These are phyloP conservation scores for Nakazawaea ernobii DNA, from an alignment of 805 yeast species.

Conservation along the genomic window DNA sequence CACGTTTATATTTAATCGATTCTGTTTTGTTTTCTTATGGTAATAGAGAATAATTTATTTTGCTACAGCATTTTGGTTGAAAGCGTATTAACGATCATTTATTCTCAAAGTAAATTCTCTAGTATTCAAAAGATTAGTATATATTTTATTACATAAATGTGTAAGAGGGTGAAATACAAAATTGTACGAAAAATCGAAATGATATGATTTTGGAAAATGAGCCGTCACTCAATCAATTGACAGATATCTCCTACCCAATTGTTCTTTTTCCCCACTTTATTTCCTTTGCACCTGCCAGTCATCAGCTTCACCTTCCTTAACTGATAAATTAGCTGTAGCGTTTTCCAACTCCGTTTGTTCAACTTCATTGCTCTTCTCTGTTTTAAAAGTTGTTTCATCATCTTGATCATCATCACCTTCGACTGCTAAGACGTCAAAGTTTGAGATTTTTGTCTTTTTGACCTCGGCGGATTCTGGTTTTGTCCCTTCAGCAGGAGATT, in stretches of 20 bases:
- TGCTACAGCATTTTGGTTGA: no score
- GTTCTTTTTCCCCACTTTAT: background rate
- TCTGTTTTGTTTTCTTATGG: no score
- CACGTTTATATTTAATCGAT: no score
- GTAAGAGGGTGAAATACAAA: background rate
- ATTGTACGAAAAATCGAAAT: background rate
- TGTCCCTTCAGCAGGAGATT: slow-evolving; percentile 11
- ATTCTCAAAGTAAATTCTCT: background rate
- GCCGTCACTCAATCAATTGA: no score
- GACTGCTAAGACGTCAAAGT: slow-evolving; percentile 42
- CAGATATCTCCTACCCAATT: background rate
- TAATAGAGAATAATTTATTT: no score
- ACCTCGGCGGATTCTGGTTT: slow-evolving; percentile 13
- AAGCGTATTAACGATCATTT: background rate
- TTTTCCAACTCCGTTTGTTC: slow-evolving; percentile 25
- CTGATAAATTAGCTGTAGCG: slow-evolving; percentile 33
- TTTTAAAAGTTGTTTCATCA: slow-evolving; percentile 17
- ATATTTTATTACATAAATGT: background rate
- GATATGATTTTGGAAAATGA: no score
- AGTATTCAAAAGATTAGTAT: background rate
- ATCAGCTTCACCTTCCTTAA: slow-evolving; percentile 27
- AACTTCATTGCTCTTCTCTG: slow-evolving; percentile 21
- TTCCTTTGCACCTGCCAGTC: slow-evolving; percentile 35
- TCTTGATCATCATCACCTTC: slow-evolving; percentile 50
- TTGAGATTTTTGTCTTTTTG: slow-evolving; percentile 34